Base-by-base conservation (phyloP, 2,329 filamentous ascomycete species). In the Xylaria sp. region DNA sequence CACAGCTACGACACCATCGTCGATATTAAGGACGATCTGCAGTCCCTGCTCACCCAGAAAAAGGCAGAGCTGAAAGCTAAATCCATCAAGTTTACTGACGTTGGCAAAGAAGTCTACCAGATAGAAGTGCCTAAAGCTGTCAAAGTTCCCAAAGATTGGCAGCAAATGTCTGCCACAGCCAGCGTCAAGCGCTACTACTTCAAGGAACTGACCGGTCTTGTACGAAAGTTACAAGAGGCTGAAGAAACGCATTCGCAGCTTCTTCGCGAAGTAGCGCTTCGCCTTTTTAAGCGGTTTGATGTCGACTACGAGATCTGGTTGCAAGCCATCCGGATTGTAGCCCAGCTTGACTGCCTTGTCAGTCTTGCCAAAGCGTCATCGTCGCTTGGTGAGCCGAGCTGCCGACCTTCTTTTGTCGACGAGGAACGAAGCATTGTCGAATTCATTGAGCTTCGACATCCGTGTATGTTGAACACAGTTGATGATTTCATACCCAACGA, bases 401-500 rank as follows among this genome's bases (percentile, higher is more conserved):
- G 95, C 80, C 89, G 96, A 39, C 96, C 96, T 0, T 82, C 86
- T n/a, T 98, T 99, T 78, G 88, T 97, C 3, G 91, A 98, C 23
- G 87, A 92, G 59, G 91, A 96, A 72, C 89, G 94, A 56, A 97
- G 93, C 76, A 88, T 96, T 8, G 84, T 99, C n/a, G 92, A 98
- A 69, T 97, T 99, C 76, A 87, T 92, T 63, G 95, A 98, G 77
- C 88, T 99, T 65, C 91, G 96, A 41, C 96, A 99, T 78, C 96
- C 96, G 2, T 99, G 96, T 82, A 97, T 99, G 88, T 86, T 94
- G 70, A 93, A 92, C 70, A 92, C 91, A 2, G 93, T 97, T 1
- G 91, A 91, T 63, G 94, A 98, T 80, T 99, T 99, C 77, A 99
- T 99, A 70, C 96, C 96, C 3, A 99, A 99, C 76, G 92, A 98